These are phyloP conservation scores for Pseudocohnilembus persalinus DNA, from an alignment of 169 alveolate species.

Conservation along the genomic window DNA sequence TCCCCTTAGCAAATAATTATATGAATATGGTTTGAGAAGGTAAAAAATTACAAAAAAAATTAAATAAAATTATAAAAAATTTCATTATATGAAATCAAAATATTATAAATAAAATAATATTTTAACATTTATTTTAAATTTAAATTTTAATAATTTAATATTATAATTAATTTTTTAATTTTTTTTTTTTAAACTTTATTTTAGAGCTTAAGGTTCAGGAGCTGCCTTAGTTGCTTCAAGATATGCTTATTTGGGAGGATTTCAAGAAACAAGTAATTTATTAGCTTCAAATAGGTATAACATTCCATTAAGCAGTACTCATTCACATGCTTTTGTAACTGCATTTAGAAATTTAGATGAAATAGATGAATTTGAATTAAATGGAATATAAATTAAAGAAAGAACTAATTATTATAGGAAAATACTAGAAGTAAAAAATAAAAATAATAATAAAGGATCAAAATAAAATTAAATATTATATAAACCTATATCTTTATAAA, in stretches of 20 bases:
- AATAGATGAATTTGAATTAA: constrained; percentile 31
- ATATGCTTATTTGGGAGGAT: constrained; percentile 84
- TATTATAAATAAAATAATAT: too few species aligned
- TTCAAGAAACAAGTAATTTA: constrained; percentile 79
- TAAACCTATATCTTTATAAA: too few species aligned
- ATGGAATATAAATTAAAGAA: constrained; percentile 51
- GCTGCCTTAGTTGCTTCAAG: constrained; percentile 90
- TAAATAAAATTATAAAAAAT: too few species aligned
- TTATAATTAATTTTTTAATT: too few species aligned
- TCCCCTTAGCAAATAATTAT: constrained; percentile 48
- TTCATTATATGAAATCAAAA: too few species aligned
- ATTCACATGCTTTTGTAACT: constrained; percentile 85
- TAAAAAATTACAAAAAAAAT: too few species aligned
- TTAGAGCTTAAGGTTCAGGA: constrained; percentile 90
- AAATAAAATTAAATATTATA: neutral
- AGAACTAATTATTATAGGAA: constrained; percentile 45
- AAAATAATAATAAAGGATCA: neutral
- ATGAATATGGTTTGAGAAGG: constrained; percentile 82
- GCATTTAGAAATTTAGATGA: constrained; percentile 58
- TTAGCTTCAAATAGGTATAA: constrained; percentile 41
- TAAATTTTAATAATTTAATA: too few species aligned
- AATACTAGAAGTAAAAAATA: neutral
- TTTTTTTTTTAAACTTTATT: too few species aligned
- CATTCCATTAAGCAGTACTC: constrained; percentile 73
- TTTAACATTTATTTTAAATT: too few species aligned